Conservation (phyloP, 2,329 filamentous ascomycete species). For the Colletotrichum siamense region DNA sequence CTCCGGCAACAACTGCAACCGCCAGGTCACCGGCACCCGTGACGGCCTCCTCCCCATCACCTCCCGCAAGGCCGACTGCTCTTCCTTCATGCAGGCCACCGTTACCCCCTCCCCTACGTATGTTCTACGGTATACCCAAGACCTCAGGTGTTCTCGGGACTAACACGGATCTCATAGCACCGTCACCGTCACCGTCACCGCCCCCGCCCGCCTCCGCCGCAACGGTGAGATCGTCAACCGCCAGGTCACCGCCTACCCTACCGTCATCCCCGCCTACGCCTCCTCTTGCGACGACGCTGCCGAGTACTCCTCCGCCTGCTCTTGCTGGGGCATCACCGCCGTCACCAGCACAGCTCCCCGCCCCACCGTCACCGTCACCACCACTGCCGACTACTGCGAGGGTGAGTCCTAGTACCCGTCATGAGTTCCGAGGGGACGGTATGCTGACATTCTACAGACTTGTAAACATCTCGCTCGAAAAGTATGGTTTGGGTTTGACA, state of each 20-base stretch:
- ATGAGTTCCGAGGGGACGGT: rapidly evolving
- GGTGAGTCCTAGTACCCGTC: constrained; percentile 8
- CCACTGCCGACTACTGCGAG: constrained; percentile 46
- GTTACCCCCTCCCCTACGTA: constrained; percentile 46
- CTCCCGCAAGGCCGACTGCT: constrained; percentile 44
- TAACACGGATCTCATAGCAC: constrained; percentile 34
- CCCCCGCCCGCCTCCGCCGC: constrained; percentile 33
- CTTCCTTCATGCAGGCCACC: constrained; percentile 44
- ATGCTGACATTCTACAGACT: not conserved
- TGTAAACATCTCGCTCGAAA: constrained; percentile 3
- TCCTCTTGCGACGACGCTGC: constrained; percentile 36
- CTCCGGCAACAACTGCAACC: constrained; percentile 52
- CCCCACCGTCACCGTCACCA: constrained; percentile 47
- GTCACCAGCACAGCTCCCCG: constrained; percentile 40
- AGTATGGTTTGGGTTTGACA: not conserved
- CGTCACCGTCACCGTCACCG: constrained; percentile 41
- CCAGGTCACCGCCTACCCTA: constrained; percentile 36
- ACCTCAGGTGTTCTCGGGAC: not conserved
- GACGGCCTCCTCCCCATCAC: constrained; percentile 37
- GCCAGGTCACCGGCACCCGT: constrained; percentile 49
- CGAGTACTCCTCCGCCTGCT: constrained; percentile 48
- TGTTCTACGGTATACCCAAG: constrained; percentile 19
- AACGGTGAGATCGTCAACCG: constrained; percentile 27
- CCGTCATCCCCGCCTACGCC: constrained; percentile 44
- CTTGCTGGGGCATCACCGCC: constrained; percentile 50